Evolutionary conservation across 75 land plant genomes (phyloP), one percentile per base, ranked within the genome.

Genomic region (Cryptomeria japonica): DNA sequence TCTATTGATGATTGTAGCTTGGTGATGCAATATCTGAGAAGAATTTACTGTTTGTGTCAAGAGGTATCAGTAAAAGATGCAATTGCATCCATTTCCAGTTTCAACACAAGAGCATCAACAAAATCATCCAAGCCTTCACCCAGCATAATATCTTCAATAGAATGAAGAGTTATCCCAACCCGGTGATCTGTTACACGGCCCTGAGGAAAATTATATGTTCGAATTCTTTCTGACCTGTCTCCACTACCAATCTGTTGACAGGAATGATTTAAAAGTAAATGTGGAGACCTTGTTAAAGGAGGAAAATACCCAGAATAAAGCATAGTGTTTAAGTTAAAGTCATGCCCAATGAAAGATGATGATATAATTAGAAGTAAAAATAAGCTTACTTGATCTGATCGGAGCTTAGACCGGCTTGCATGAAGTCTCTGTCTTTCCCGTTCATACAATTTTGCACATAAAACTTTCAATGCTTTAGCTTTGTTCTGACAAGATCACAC

Each of bases 151-250:
- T 94, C 92, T 44, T 93, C 89, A 87, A 97, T 91, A 9, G 97
- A 94, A 90, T 98, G 96, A 82, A 90, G 87, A 25, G 99, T 98
- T 87, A 98, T 95, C 41, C 97, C 94, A 83, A 97, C 93, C 25
- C 99, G 93, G 80, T 98, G 99, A 92, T 98, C 99, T 22, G 99
- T 98, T 18, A 97, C 99, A 78, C 99, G 92, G 16, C 99, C 99
- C 80, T 98, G 99, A 16, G 99, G 98, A 83, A 93, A 97, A 86
- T 98, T 98, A 88, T 98, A 98, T 10, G 99, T 98, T 10, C 99
- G 96, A 44, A 98, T 97, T 36, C 99, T 95, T 78, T 98, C 99
- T 47, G 99, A 98, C 83, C 99, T 96, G 87, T 98, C 99, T 32
- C 99, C 98, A 87, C 96, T 97, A 36, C 99, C 99, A 86, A 97